Evolutionary conservation across 2,329 filamentous ascomycete species (phyloP).

Genomic region (Thermothelomyces thermophilus): DNA sequence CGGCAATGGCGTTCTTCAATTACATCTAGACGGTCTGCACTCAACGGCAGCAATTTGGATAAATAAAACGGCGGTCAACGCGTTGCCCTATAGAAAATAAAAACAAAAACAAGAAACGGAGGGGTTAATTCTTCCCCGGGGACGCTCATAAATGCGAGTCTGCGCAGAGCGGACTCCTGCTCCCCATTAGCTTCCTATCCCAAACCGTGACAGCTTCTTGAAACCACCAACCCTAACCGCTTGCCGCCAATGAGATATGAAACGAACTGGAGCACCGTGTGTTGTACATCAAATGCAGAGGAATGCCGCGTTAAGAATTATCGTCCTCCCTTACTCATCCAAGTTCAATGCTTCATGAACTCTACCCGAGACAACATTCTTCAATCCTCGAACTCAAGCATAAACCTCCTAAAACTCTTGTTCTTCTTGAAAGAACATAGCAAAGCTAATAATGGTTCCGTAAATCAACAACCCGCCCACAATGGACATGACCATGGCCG

Average conservation of each 20-base stretch:
- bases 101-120: background rate
- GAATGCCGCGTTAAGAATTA: slow-evolving; percentile 1
- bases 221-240: background rate
- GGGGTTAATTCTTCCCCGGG: background rate
- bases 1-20: background rate
- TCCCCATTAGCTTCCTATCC: background rate
- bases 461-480: slow-evolving; percentile 91
- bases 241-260: background rate
- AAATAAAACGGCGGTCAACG: slow-evolving; percentile 14
- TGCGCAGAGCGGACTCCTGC: background rate
- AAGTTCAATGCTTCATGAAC: background rate
- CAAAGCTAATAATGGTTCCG: slow-evolving; percentile 95
- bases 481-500: slow-evolving; percentile 94
- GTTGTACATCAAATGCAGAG: slow-evolving; percentile 8
- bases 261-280: slow-evolving; percentile 6
- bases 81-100: slow-evolving; percentile 1
- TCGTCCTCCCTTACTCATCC: background rate
- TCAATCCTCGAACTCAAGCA: no score
- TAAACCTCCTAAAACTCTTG: slow-evolving; percentile 68
- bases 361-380: no score
- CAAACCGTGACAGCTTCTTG: background rate
- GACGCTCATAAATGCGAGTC: background rate
- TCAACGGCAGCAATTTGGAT: slow-evolving; percentile 10
- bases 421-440: slow-evolving; percentile 97
- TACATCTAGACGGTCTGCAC: background rate